Conservation (phyloP, 2,329 filamentous ascomycete genomes). For the Fusarium denticulatum region DNA sequence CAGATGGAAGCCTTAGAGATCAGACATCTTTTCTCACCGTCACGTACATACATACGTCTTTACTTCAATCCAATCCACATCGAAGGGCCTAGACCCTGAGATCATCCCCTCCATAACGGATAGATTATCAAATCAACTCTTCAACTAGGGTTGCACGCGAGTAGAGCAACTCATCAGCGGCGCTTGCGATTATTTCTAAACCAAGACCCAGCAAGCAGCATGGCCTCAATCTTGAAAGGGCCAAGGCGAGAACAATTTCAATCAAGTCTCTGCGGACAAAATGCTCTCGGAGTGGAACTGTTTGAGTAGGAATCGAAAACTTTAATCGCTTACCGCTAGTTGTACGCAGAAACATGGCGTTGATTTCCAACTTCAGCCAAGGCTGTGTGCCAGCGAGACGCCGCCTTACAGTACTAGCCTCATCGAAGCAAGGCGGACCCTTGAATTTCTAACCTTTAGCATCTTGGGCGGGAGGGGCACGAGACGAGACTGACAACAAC, state of each 20-base stretch:
- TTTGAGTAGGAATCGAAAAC: conserved; percentile 10
- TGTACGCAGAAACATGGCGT: conserved; percentile 32
- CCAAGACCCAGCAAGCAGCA: background rate
- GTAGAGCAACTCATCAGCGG: conserved; percentile 26
- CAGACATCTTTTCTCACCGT: conserved; percentile 23
- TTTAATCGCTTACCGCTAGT: conserved; percentile 41
- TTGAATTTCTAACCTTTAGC: conserved; percentile 18
- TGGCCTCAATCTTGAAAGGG: conserved; percentile 2
- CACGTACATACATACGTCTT: conserved; percentile 12
- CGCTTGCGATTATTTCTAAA: conserved; percentile 4
- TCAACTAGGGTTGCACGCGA: conserved; percentile 35
- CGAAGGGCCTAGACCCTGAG: conserved; percentile 44
- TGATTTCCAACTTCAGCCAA: conserved; percentile 26
- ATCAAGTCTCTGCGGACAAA: background rate
- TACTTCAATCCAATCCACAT: conserved; percentile 32
- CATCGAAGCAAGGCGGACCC: conserved; percentile 32
- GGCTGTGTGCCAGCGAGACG: conserved; percentile 34
- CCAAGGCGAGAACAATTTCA: background rate
- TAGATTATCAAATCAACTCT: conserved; percentile 37
- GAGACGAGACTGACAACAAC: conserved; percentile 25
- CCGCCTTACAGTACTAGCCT: conserved; percentile 17
- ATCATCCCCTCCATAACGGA: conserved; percentile 36
- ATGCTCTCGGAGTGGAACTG: conserved; percentile 20
- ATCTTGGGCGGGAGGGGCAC: conserved; percentile 29
- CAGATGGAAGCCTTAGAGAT: conserved; percentile 10